phyloP scores from a whole-genome alignment of 2,329 filamentous ascomycete genomes.

The Fusarium sp. region DNA sequence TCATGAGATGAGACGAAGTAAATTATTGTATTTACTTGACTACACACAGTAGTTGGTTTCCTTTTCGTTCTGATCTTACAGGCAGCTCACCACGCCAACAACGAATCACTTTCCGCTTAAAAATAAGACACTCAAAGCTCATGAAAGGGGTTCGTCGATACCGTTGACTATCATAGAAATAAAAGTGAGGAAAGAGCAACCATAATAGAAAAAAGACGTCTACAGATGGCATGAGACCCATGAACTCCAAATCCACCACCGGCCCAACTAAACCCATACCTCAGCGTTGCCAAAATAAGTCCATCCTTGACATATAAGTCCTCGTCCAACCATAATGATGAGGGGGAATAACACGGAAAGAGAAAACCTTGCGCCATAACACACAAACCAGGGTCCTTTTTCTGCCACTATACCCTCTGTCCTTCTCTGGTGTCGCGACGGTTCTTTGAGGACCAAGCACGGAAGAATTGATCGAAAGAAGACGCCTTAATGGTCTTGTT shows the following conservation, averaged over 20 bases:
- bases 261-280: constrained; percentile 29
- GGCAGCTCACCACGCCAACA: not conserved
- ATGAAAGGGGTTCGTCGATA: constrained; percentile 22
- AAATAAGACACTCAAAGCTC: constrained; percentile 12
- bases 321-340: constrained; percentile 11
- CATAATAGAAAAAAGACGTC: constrained; percentile 32
- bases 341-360: not conserved
- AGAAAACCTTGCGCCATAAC: constrained; percentile 25
- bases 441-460: constrained; percentile 38
- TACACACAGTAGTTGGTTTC: not conserved
- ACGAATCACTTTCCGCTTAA: not conserved
- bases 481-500: constrained; percentile 37
- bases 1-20: not conserved
- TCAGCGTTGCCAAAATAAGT: constrained; percentile 30
- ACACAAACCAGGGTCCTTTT: constrained; percentile 9
- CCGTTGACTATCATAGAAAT: constrained; percentile 34
- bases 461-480: not conserved
- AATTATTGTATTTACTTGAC: not conserved
- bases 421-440: constrained; percentile 8
- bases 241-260: constrained; percentile 36
- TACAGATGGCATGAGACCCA: constrained; percentile 41
- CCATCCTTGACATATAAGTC: constrained; percentile 16
- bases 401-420: constrained; percentile 13
- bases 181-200: constrained; percentile 19
- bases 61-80: constrained; percentile 7